Evolutionary conservation across 805 yeast species (phyloP).

Genomic region (Metschnikowia reukaufii): DNA sequence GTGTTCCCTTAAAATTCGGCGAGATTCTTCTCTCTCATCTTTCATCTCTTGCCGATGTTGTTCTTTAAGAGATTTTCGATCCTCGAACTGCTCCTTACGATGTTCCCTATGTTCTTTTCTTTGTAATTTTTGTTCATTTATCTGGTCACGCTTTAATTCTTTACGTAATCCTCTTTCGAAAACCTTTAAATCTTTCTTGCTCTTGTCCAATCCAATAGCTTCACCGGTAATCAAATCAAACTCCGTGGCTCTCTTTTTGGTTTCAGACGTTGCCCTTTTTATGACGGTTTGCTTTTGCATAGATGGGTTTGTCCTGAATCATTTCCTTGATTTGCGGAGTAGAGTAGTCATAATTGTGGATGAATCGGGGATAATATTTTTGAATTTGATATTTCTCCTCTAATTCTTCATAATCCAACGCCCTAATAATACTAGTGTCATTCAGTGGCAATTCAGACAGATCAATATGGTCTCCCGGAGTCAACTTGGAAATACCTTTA

Average conservation of each 20-base stretch:
- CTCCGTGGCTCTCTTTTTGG: conserved; percentile 7
- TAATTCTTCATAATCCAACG: conserved; percentile 36
- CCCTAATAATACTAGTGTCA: conserved; percentile 23
- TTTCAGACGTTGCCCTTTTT: too few species aligned
- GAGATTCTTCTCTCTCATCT: conserved; percentile 12
- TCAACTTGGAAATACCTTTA: conserved; percentile 9
- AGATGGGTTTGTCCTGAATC: conserved; percentile 40
- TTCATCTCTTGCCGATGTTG: conserved; percentile 1
- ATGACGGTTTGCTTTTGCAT: conserved; percentile 36
- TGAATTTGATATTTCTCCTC: conserved; percentile 34
- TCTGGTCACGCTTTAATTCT: neutral
- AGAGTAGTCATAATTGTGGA: conserved; percentile 36
- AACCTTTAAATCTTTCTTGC: neutral
- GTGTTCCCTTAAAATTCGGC: conserved; percentile 11
- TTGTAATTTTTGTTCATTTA: conserved; percentile 2
- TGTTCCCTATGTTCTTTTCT: conserved; percentile 3
- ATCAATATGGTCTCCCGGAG: neutral
- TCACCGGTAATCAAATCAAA: conserved; percentile 15
- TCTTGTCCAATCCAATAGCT: neutral
- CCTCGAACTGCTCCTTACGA: conserved; percentile 5
- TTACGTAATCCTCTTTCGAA: conserved; percentile 1
- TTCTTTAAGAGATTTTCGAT: neutral
- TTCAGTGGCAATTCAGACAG: conserved; percentile 3
- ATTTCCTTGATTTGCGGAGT: conserved; percentile 39
- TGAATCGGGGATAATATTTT: conserved; percentile 39